Percentiles rank a stretch among this genome's conserved stretches.
Conservation (phyloP, 116 monocot species). For the Papilionanthe hybrid region DNA sequence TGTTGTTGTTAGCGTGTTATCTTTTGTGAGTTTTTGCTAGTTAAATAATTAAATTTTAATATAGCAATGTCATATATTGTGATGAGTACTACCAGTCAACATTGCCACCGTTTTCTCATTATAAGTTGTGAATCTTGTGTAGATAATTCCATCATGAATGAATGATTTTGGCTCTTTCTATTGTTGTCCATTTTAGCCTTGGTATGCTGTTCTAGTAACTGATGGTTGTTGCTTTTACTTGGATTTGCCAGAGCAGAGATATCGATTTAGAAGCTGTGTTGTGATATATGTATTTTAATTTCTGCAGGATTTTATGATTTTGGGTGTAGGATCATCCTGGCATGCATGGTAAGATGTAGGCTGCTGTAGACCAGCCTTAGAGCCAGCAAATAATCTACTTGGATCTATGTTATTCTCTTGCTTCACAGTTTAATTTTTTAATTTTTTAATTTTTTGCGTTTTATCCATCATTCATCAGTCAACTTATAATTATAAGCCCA, state of each 20-base stretch:
- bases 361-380: conserved; percentile 4
- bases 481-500: not conserved
- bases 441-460: not conserved
- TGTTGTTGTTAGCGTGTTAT: not conserved
- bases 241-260: conserved; percentile 7
- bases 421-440: not conserved
- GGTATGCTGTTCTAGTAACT: not conserved
- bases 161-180: not conserved
- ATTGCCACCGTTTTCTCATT: not conserved
- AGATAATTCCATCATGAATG: not conserved
- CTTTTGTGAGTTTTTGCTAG: not conserved
- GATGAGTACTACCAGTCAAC: not conserved
- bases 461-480: not conserved
- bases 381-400: not conserved
- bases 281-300: conserved; percentile 72
- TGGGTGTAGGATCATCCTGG: conserved; percentile 56
- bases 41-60: not conserved
- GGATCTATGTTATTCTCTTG: not conserved
- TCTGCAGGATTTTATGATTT: conserved; percentile 65
- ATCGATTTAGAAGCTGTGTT: conserved; percentile 21
- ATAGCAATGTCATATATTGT: not conserved
- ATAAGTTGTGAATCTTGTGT: not conserved
- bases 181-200: not conserved
- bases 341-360: conserved; percentile 55
- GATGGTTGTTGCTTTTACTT: conserved; percentile 3